Evolutionary conservation across 192 early-diverging fungal genomes (phyloP).

Genomic region (Coemansia sp.): DNA sequence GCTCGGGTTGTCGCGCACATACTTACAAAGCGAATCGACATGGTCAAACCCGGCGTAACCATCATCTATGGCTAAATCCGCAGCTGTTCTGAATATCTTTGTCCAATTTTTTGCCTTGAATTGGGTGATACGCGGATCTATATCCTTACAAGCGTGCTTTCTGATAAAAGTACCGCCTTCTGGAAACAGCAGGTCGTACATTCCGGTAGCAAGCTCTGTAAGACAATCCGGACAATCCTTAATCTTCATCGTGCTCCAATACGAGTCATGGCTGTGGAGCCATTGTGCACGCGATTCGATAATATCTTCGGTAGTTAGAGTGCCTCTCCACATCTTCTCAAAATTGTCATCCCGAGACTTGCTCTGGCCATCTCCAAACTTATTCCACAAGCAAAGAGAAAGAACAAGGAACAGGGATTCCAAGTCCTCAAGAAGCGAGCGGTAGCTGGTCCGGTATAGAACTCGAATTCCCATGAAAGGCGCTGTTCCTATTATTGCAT

Average conservation of each 20-base stretch:
- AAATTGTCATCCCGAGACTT: background rate
- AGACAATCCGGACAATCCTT: background rate
- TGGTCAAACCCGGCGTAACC: background rate
- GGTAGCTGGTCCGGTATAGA: background rate
- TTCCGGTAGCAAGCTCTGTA: background rate
- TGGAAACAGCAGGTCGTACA: conserved; percentile 10
- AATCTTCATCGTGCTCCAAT: background rate
- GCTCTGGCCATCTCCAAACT: background rate
- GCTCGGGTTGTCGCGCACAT: background rate
- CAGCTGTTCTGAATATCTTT: background rate
- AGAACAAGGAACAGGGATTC: conserved; percentile 7
- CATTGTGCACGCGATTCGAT: background rate
- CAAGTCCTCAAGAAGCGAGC: conserved; percentile 6
- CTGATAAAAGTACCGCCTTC: background rate
- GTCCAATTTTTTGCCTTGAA: background rate
- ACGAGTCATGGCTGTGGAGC: background rate
- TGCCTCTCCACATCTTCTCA: conserved; percentile 2
- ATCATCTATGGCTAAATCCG: background rate
- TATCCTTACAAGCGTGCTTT: background rate
- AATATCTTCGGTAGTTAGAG: background rate
- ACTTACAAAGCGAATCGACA: background rate
- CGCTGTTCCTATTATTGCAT: background rate
- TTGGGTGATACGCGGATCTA: background rate
- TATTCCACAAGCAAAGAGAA: conserved; percentile 7
- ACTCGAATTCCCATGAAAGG: conserved; percentile 10